Percentiles rank a stretch among this genome's conserved stretches.
Evolutionary conservation across 2,329 filamentous ascomycete species (phyloP).

Genomic region (Pestalotiopsis sp.): DNA sequence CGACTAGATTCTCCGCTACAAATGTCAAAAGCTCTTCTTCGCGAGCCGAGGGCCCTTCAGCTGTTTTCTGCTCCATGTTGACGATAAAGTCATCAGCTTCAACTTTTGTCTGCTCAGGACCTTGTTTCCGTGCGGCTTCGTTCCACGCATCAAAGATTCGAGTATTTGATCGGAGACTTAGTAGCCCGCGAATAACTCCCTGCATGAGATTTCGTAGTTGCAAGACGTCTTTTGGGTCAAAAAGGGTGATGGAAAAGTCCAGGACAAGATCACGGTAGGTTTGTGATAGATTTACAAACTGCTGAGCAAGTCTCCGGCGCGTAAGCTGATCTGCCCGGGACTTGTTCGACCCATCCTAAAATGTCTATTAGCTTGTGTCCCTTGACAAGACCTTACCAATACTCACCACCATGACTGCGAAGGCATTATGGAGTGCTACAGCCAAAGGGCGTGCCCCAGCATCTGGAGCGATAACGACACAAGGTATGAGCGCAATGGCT

Average conservation of each 20-base stretch:
- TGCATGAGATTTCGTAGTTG: slow-evolving; percentile 57
- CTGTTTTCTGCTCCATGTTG: slow-evolving; percentile 31
- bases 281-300: slow-evolving; percentile 58
- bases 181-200: slow-evolving; percentile 52
- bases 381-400: neutral
- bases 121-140: slow-evolving; percentile 18
- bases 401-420: slow-evolving; percentile 47
- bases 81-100: slow-evolving; percentile 31
- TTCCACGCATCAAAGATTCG: slow-evolving; percentile 41
- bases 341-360: slow-evolving; percentile 33
- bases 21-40: slow-evolving; percentile 24
- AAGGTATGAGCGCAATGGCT: slow-evolving; percentile 51
- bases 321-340: slow-evolving; percentile 26
- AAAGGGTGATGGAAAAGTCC: slow-evolving; percentile 57
- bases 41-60: slow-evolving; percentile 19
- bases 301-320: slow-evolving; percentile 47
- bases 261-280: slow-evolving; percentile 57
- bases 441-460: slow-evolving; percentile 57
- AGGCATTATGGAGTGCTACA: slow-evolving; percentile 46
- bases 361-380: neutral
- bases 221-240: slow-evolving; percentile 50
- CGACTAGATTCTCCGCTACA: slow-evolving; percentile 37
- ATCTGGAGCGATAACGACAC: slow-evolving; percentile 52
- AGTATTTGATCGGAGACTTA: slow-evolving; percentile 53
- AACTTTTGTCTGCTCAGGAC: slow-evolving; percentile 5